Evolutionary conservation across 805 yeast genomes (phyloP).

Genomic region (Candida methanosorbosa): DNA sequence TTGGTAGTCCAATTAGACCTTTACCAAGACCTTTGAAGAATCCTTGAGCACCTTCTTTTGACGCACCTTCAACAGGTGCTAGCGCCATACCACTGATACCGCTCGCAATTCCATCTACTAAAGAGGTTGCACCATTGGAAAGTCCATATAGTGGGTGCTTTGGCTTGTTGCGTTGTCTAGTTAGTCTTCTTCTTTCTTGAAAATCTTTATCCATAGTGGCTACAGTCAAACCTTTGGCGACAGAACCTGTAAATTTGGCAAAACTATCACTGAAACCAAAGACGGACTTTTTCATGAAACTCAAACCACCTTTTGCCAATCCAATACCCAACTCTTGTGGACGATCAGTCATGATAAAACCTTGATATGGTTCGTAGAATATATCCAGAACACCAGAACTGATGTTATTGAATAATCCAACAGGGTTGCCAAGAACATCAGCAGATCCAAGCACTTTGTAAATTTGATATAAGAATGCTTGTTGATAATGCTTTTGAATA

Average conservation of each 20-base stretch:
- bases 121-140: constrained; percentile 79
- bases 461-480: constrained; percentile 83
- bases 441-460: constrained; percentile 95
- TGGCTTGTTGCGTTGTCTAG: constrained; percentile 70
- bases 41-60: constrained; percentile 83
- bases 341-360: constrained; percentile 85
- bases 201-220: constrained; percentile 82
- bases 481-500: constrained; percentile 79
- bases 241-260: constrained; percentile 85
- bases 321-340: constrained; percentile 96
- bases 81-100: constrained; percentile 87
- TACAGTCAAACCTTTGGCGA: constrained; percentile 88
- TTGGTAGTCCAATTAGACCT: constrained; percentile 92
- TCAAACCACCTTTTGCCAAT: constrained; percentile 89
- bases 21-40: constrained; percentile 90
- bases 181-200: constrained; percentile 77
- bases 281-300: constrained; percentile 89
- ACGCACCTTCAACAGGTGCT: constrained; percentile 87
- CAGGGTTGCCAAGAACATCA: constrained; percentile 94
- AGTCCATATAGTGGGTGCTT: constrained; percentile 80
- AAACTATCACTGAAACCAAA: constrained; percentile 92
- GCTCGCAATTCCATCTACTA: constrained; percentile 77
- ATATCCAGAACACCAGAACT: constrained; percentile 95
- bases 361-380: constrained; percentile 96
- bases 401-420: constrained; percentile 86